Evolutionary conservation across 176 grass and related monocot species (phyloP).

Genomic region (Triticum urartu): DNA sequence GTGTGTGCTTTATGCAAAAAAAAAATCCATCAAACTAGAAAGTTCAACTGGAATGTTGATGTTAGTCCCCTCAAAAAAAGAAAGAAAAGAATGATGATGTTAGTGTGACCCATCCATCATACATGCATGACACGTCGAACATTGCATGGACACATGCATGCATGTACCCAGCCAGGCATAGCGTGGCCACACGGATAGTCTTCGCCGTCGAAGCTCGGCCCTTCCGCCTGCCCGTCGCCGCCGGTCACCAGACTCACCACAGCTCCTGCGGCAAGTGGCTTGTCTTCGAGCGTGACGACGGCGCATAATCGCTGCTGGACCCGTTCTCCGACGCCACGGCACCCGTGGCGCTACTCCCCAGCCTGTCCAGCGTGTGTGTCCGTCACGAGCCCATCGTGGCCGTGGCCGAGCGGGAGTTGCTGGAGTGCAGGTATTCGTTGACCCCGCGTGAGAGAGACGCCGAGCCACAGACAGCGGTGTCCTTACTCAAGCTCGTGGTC

Average conservation of each 20-base stretch:
- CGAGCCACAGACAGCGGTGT: background rate
- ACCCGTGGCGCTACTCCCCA: background rate
- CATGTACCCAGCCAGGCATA: too few species aligned
- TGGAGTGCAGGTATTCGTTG: background rate
- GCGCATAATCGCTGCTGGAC: background rate
- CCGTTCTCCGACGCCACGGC: background rate
- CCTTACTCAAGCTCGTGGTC: background rate
- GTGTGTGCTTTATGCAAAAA: too few species aligned
- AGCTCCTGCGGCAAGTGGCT: conserved; percentile 20
- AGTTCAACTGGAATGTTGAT: too few species aligned
- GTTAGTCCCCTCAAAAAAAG: too few species aligned
- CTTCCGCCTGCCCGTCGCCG: background rate
- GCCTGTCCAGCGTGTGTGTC: background rate
- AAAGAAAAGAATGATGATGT: too few species aligned
- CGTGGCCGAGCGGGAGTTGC: background rate
- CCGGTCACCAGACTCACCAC: background rate
- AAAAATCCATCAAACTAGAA: too few species aligned
- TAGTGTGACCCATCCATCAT: too few species aligned
- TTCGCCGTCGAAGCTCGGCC: background rate
- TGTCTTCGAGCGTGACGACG: background rate
- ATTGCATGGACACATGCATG: too few species aligned
- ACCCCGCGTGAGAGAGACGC: background rate
- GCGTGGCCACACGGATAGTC: too few species aligned
- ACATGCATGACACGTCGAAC: too few species aligned
- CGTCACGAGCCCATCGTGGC: background rate